phyloP scores from a whole-genome alignment of 176 grass and related monocot genomes.

The Hordeum marinum region DNA sequence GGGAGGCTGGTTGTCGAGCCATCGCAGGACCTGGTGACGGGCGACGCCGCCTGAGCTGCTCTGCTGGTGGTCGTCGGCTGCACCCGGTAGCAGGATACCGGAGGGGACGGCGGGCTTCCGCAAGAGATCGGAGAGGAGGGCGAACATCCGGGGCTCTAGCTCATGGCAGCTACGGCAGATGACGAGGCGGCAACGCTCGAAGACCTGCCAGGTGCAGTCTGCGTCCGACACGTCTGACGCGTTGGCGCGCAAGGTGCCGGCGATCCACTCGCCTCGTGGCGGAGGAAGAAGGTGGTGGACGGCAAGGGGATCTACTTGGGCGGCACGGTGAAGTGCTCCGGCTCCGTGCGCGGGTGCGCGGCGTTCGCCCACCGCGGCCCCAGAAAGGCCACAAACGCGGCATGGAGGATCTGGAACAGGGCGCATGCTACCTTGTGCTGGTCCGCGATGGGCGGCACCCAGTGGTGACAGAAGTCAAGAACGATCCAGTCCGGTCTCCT shows the following conservation, averaged over 20 bases:
- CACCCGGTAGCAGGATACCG: conserved; percentile 10
- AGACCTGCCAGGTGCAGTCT: neutral
- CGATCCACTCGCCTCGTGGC: conserved; percentile 18
- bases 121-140: conserved; percentile 23
- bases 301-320: conserved; percentile 33
- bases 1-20: conserved; percentile 30
- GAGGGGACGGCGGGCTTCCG: conserved; percentile 20
- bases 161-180: conserved; percentile 33
- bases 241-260: neutral
- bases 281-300: conserved; percentile 9
- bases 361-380: conserved; percentile 13
- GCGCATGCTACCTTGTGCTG: conserved; percentile 10
- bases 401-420: neutral
- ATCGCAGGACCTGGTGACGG: conserved; percentile 12
- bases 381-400: neutral
- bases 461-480: conserved; percentile 34
- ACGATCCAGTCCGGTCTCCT: conserved; percentile 38
- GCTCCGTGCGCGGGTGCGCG: neutral
- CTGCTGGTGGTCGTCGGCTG: no score
- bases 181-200: conserved; percentile 6
- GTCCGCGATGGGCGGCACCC: conserved; percentile 29
- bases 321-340: conserved; percentile 24
- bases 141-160: conserved; percentile 19
- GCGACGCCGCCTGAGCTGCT: no score
- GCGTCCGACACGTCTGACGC: conserved; percentile 8